phyloP scores from a whole-genome alignment of 768 basidiomycete genomes.

The Floccularia luteovirens region DNA sequence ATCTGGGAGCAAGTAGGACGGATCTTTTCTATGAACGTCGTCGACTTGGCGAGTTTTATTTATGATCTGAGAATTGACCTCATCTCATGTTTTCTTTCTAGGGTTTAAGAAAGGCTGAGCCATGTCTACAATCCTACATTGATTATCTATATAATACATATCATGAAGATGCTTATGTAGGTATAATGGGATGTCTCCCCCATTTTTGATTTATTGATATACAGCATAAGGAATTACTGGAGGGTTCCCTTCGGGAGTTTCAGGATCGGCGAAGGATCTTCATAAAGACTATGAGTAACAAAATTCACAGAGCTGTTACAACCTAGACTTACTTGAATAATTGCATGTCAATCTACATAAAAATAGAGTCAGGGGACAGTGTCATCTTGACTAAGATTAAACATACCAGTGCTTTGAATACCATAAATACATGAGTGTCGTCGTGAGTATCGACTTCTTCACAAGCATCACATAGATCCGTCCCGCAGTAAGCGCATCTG shows the following conservation, averaged over 20 bases:
- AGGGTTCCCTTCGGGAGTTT: conserved; percentile 39
- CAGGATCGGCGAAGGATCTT: conserved; percentile 50
- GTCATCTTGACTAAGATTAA: neutral
- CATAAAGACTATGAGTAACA: conserved; percentile 6
- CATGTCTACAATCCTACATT: too few species aligned
- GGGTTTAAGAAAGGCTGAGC: conserved; percentile 65
- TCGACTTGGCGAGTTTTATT: conserved; percentile 53
- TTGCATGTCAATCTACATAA: conserved; percentile 61
- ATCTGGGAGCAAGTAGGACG: conserved; percentile 89
- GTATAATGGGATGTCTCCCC: too few species aligned
- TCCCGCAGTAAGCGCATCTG: conserved; percentile 81
- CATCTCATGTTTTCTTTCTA: conserved; percentile 14
- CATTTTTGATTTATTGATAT: conserved; percentile 29
- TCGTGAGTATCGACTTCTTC: conserved; percentile 79
- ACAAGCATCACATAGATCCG: conserved; percentile 83
- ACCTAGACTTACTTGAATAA: conserved; percentile 52
- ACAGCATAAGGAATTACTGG: conserved; percentile 61
- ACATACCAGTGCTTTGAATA: conserved; percentile 77
- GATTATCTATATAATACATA: conserved; percentile 7
- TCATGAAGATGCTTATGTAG: too few species aligned
- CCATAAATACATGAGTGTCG: conserved; percentile 75
- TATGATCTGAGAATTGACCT: neutral
- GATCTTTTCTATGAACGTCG: conserved; percentile 90
- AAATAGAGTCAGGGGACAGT: neutral
- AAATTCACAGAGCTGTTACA: neutral